Evolutionary conservation across 1,139 yeast species (phyloP), one percentile per base, ranked within the genome.

Genomic region (Magnusiomyces clavatus): DNA sequence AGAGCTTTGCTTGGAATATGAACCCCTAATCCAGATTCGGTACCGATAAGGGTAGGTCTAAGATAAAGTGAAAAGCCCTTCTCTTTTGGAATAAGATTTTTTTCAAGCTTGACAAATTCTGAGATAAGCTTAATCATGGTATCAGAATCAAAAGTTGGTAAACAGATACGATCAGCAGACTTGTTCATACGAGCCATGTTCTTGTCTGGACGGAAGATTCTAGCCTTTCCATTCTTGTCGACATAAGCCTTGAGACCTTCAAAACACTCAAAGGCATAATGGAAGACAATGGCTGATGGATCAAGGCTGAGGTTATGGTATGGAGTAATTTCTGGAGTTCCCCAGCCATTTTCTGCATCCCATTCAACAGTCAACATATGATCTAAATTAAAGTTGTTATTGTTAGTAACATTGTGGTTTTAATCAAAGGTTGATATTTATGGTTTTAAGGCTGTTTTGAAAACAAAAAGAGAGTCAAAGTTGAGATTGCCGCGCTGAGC

Each of bases 171-270:
- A 44, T 77, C 81, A 35, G 96, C 95, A 17, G 95, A 84, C 61
- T 80, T 77, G 74, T 87, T 87, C 88, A 92, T 82, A 71, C 98
- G 81, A 52, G 69, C 80, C 95, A 90, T 88, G 74, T 92, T 92
- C 77, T 77, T 86, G 67, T 87, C 86, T 36, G 95, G 86, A 69
- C 98, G 82, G 76, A 92, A 92, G 66, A 90, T 74, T 61, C 96
- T 80, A 61, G 88, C 75, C 57, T 84, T 71, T 59, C 81, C 85
- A 17, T 71, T 62, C 58, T 84, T 55, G 53, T 67, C 71, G 61
- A 81, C 78, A 77, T 89, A 92, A 6, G 97, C 97, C 75, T 92
- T 92, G 77, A 92, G 77, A 59, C 98, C 98, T 75, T 92, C 98
- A 63, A 92, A 92, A 59, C 92, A 78, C 69, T 89, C 96, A 66